A percentile compares a stretch with the other conserved stretches of the same genome.
Conservation (phyloP, 1,284 basidiomycete species). For the Ustilago tritici region DNA sequence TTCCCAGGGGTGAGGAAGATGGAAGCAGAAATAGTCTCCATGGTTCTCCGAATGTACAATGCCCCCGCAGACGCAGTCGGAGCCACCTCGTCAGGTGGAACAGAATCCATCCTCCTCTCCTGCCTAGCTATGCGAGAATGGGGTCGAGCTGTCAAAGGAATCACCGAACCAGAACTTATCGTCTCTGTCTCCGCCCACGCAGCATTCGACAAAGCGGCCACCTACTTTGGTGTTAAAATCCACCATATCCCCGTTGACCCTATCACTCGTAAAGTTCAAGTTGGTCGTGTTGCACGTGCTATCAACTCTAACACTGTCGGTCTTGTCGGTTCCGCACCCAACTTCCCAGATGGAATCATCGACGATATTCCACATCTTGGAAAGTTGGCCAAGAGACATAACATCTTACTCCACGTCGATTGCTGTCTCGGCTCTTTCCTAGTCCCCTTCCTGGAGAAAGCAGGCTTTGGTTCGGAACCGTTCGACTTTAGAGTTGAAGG, state of each 20-base stretch:
- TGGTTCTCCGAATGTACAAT: conserved; percentile 85
- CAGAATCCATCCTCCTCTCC: conserved; percentile 94
- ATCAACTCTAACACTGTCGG: conserved; percentile 71
- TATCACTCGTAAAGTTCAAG: conserved; percentile 81
- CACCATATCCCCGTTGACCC: conserved; percentile 88
- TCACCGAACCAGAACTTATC: conserved; percentile 93
- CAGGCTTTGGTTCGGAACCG: conserved; percentile 62
- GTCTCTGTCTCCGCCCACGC: conserved; percentile 88
- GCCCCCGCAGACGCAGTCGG: conserved; percentile 81
- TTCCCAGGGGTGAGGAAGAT: conserved; percentile 96
- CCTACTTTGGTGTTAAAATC: conserved; percentile 92
- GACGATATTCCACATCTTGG: conserved; percentile 88
- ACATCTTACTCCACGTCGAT: conserved; percentile 86
- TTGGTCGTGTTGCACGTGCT: conserved; percentile 79
- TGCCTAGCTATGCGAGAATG: conserved; percentile 94
- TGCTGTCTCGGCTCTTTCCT: conserved; percentile 70
- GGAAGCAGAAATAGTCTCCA: conserved; percentile 96
- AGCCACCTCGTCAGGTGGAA: conserved; percentile 93
- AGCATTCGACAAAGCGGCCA: conserved; percentile 92
- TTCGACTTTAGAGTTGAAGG: conserved; percentile 69
- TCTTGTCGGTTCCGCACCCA: conserved; percentile 89
- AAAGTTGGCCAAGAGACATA: conserved; percentile 79
- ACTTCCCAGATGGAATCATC: conserved; percentile 72
- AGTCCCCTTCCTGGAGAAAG: conserved; percentile 66
- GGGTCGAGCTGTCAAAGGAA: conserved; percentile 85